Evolutionary conservation across 148 eudicot species (phyloP), one percentile per base, ranked within the genome.

Genomic region (Suaeda aralocaspica): DNA sequence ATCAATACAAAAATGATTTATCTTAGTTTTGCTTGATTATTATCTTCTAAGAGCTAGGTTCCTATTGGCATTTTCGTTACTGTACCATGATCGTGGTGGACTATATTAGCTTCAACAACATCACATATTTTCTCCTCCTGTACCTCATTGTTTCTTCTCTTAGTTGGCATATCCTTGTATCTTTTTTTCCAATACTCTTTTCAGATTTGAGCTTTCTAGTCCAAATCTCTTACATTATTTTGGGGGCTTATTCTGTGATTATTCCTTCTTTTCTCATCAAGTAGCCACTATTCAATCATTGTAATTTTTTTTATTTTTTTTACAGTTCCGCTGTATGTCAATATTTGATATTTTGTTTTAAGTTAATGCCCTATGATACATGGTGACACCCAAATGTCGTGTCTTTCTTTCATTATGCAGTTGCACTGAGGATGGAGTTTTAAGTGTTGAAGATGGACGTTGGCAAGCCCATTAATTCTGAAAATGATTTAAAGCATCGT

Each of bases 391-490:
- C 55, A 34, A 59, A 30, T 70, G 31, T 51, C 57, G 59, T 56
- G 41, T 72, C 19, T 57, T 71, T 62, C 49, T 68, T 69, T 45
- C 42, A 41, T 67, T 51, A 28, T 63, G 66, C 74, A 56, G 75
- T 60, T 58, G 45, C 57, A 56, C 53, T 70, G 51, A 65, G 25
- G 55, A 50, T 42, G 51, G n/a, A 59, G 67, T 48, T 74, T 55
- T 77, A 26, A 59, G 36, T 48, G 22, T 19, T 57, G 77, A 81
- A 71, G 53, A 89, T 89, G 95, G 96, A 92, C 79, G 88, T 59
- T 67, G 63, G 51, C 80, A 82, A 85, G 71, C 76, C 81, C 70
- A 60, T 66, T 58, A 76, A 52, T 56, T 61, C 86, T 30, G 64
- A 57, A 48, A 67, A 30, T 59, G 76, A 58, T 56, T 58, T 66